Evolutionary conservation across 2,329 filamentous ascomycete genomes (phyloP), one percentile per base, ranked within the genome.

Genomic region (Verticillium nubilum): DNA sequence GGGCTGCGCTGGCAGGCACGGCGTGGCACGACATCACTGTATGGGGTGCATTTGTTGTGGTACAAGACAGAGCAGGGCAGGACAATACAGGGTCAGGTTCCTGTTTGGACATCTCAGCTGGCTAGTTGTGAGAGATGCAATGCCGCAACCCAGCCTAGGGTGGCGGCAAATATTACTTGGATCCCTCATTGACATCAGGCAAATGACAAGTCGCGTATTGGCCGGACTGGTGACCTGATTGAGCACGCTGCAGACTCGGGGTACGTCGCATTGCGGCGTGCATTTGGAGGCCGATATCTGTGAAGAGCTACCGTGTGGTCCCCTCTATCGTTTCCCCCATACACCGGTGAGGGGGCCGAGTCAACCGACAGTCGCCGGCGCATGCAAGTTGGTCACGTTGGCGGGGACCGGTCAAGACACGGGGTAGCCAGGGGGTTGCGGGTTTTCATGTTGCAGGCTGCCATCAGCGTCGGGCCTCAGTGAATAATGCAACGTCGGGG

Each of bases 381-480:
- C 52, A 53, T 53, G 52, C 52, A 53, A 17, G 25, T 53, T 53
- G 52, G 52, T 53, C 25, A 53, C 52, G 52, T n/a, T 53, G n/a
- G 52, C 27, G 52, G 26, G n/a, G 13, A 53, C 52, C 52, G 52
- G 52, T 53, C 52, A 53, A 53, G 52, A 53, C 42, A 13, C 29
- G 13, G 33, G 42, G n/a, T 10, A 47, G n/a, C 19, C n/a, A 13
- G 19, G 7, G n/a, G n/a, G 9, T 6, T 10, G 19, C 3, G 19
- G n/a, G 9, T 47, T 23, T 25, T 1, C 4, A n/a, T n/a, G n/a
- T 47, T 10, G 7, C 19, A 25, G n/a, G 42, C 4, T 23, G 19
- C 9, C 42, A 23, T 47, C 42, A 25, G 19, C 17, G 13, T 7
- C 23, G n/a, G 10, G 42, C 7, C 7, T n/a, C 37, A 47, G 37